A percentile compares a stretch with the other conserved stretches of the same genome.
Evolutionary conservation across 495 filamentous ascomycete species (phyloP).

Genomic region (Aspergillus leporis): DNA sequence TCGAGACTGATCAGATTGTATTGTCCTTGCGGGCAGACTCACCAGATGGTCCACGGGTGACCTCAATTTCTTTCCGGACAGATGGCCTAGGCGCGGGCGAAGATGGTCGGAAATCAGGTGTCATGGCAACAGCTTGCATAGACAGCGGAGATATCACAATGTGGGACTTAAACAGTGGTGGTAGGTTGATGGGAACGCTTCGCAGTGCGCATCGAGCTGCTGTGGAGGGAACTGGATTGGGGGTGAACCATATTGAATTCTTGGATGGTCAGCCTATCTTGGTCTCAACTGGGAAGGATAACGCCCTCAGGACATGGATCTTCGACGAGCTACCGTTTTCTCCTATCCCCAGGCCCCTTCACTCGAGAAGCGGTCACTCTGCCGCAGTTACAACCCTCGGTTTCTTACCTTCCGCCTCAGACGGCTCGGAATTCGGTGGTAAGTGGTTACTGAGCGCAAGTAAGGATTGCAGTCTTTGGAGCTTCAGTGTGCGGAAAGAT

Average conservation of each 20-base stretch:
- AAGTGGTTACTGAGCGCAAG: constrained; percentile 95
- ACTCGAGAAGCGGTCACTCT: constrained; percentile 83
- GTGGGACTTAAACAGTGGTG: constrained; percentile 92
- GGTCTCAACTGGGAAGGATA: constrained; percentile 87
- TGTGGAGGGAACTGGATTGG: constrained; percentile 53
- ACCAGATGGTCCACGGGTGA: constrained; percentile 57
- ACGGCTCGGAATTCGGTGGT: constrained; percentile 80
- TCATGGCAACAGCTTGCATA: constrained; percentile 78
- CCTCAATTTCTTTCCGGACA: constrained; percentile 85
- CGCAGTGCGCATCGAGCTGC: constrained; percentile 80
- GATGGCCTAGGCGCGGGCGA: constrained; percentile 89
- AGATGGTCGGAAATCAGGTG: constrained; percentile 75
- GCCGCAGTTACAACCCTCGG: constrained; percentile 75
- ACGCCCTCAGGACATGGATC: constrained; percentile 92
- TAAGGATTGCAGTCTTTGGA: constrained; percentile 87
- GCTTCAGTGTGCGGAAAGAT: constrained; percentile 90
- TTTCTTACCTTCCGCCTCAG: constrained; percentile 82
- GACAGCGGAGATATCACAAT: constrained; percentile 83
- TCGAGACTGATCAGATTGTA: constrained; percentile 69
- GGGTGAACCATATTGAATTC: constrained; percentile 81
- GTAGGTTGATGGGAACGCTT: constrained; percentile 76
- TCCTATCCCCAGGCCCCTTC: constrained; percentile 78
- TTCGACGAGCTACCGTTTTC: constrained; percentile 87
- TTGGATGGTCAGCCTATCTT: constrained; percentile 88
- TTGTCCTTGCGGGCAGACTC: constrained; percentile 63